Percentiles rank a stretch among this genome's conserved stretches.
phyloP scores from a whole-genome alignment of 345 rosid species.

The Salix dunnii region DNA sequence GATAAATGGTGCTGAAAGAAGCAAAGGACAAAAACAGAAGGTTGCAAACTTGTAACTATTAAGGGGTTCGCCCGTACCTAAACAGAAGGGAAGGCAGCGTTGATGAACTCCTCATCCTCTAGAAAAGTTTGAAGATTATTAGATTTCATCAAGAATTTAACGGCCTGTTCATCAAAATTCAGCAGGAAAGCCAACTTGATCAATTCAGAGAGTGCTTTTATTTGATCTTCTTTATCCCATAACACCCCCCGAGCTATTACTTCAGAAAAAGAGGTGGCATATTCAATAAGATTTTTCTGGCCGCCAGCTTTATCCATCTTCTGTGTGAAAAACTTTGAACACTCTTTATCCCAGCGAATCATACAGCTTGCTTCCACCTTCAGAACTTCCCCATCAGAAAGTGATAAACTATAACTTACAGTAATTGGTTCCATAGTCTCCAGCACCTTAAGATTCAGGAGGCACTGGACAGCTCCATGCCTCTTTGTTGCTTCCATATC shows the following conservation, averaged over 20 bases:
- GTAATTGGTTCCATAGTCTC: slow-evolving; percentile 39
- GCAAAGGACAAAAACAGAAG: neutral
- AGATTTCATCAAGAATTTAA: slow-evolving; percentile 52
- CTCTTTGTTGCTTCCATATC: slow-evolving; percentile 46
- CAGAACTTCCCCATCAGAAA: slow-evolving; percentile 38
- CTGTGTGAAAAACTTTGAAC: slow-evolving; percentile 38
- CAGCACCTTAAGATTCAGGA: slow-evolving; percentile 31
- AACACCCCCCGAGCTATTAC: slow-evolving; percentile 52
- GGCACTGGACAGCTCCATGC: slow-evolving; percentile 38
- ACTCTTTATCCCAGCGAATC: slow-evolving; percentile 58
- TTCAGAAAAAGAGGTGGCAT: slow-evolving; percentile 50
- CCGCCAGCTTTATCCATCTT: slow-evolving; percentile 36
- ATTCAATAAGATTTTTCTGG: slow-evolving; percentile 37
- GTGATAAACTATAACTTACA: slow-evolving; percentile 31
- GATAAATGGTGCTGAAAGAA: neutral
- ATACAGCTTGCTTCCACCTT: slow-evolving; percentile 22
- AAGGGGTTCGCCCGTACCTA: neutral
- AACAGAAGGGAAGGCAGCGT: neutral
- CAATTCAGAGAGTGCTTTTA: slow-evolving; percentile 44
- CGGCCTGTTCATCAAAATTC: slow-evolving; percentile 47
- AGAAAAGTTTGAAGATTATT: slow-evolving; percentile 46
- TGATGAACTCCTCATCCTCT: slow-evolving; percentile 51
- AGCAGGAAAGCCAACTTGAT: slow-evolving; percentile 55
- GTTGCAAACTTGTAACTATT: neutral
- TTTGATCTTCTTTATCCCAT: slow-evolving; percentile 34